phyloP scores from a whole-genome alignment of 1,139 yeast genomes.

The Magnusiomyces ingens region DNA sequence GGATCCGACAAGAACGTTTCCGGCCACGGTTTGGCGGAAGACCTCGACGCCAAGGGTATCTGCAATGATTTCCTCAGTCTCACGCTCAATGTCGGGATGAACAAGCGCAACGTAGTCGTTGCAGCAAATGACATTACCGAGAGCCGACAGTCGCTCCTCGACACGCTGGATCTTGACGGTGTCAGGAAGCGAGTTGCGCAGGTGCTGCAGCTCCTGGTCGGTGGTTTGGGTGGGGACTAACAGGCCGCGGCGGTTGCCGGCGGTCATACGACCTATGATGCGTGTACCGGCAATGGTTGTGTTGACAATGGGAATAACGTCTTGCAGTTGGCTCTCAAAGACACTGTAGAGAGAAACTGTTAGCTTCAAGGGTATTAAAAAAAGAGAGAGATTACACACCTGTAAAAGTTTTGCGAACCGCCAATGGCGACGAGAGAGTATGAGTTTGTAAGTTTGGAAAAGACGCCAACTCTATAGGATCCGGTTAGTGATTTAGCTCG shows the following conservation, averaged over 20 bases:
- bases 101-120: slow-evolving; percentile 98
- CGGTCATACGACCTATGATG: slow-evolving; percentile 97
- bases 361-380: slow-evolving; percentile 1
- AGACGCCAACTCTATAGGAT: slow-evolving; percentile 67
- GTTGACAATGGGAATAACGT: slow-evolving; percentile 91
- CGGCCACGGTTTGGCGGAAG: slow-evolving; percentile 97
- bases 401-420: slow-evolving; percentile 94
- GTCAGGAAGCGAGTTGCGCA: slow-evolving; percentile 97
- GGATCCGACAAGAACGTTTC: slow-evolving; percentile 94
- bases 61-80: slow-evolving; percentile 96
- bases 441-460: slow-evolving; percentile 91
- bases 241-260: slow-evolving; percentile 96
- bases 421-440: slow-evolving; percentile 96
- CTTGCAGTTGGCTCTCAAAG: slow-evolving; percentile 95
- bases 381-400: slow-evolving; percentile 13
- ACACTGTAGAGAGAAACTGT: slow-evolving; percentile 45
- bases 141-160: slow-evolving; percentile 92
- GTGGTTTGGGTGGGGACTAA: slow-evolving; percentile 97
- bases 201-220: slow-evolving; percentile 97
- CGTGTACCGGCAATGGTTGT: slow-evolving; percentile 98
- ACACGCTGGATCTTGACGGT: slow-evolving; percentile 93
- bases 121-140: slow-evolving; percentile 97
- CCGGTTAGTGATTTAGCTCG: too few species aligned
- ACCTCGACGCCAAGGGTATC: slow-evolving; percentile 99
- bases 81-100: slow-evolving; percentile 98